Base-by-base conservation (phyloP, 371 early-diverging fungal species). In the Syncephalis fuscata region DNA sequence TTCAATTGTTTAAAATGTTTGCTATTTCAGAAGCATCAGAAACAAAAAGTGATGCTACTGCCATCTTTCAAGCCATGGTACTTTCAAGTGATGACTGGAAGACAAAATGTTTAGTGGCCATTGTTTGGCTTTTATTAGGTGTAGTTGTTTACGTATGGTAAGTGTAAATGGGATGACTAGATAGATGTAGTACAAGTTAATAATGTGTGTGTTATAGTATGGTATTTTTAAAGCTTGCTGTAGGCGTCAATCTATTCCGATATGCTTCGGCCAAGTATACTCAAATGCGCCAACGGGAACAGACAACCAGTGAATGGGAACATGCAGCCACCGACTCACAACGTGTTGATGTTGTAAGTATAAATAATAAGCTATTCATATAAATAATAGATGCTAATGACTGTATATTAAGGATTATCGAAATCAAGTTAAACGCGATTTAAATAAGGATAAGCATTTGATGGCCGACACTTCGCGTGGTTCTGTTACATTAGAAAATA, bases 401-500 rank as follows among this genome's bases (percentile, higher is more conserved):
- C n/a, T 41, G 16, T 41, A 16, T 19, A 3, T 5, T 41, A 5
- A 41, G 19, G 41, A 50, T 10, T 36, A 10, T 2, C 52, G 59
- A 3, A 9, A 43, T 41, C 36, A 48, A 48, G 41, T 38, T 23
- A 46, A 21, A 11, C 3, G 19, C 5, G 48, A 53, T 17, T 49
- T 25, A 1, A 49, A 45, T 16, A 39, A 50, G 0, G 56, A 64
- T 38, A 37, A 49, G 7, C 9, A 16, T 26, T 8, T 15, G 15
- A 16, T 20, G 23, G 16, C 14, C 5, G 3, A 11, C 27, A 49
- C 41, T 32, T 22, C 44, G 44, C 9, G 66, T 64, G 11, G 40
- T 50, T 5, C 75, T 74, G 48, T 66, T 72, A 78, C 78, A 3
- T 65, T 93, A 49, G 88, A 90, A 46, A 81, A 75, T 24, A 82